Evolutionary conservation across 2,329 filamentous ascomycete genomes (phyloP), one percentile per base, ranked within the genome.

Genomic region (Monilinia polystroma): DNA sequence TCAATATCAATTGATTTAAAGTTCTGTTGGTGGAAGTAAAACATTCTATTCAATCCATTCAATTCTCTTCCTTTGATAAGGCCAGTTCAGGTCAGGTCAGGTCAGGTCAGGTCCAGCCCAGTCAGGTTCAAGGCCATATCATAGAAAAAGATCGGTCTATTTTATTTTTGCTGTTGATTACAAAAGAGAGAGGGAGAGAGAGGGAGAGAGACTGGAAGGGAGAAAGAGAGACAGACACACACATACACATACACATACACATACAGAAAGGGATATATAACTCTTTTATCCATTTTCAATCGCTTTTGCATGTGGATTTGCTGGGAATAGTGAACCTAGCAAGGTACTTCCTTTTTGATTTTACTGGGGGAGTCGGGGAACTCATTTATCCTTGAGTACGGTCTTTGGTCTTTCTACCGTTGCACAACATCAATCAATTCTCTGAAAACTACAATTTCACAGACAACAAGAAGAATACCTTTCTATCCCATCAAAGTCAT

Each of bases 291-390:
- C 58, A 75, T 69, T 59, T 49, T 43, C 57, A 60, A 49, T 60
- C 8, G 67, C 71, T 47, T 70, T 70, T 10, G 70, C 69, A 43
- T 57, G 62, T 57, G 58, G 57, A 26, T 54, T 56, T 11, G 75
- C 77, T 35, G 75, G 73, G 67, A 76, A 81, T 16, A 81, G 71
- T 68, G 72, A 73, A 12, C 79, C 80, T 18, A 76, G 72, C 11
- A 81, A 70, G 11, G 73, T 78, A 5, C 49, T n/a, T 35, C 23
- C 58, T 47, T 38, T 65, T 59, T 38, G 20, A n/a, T 57, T 43
- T 56, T 47, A 26, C 53, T 58, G 54, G 45, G 41, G 54, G 16
- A 57, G 32, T 64, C n/a, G 52, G 62, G 52, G 35, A 49, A 32
- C 63, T 65, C 53, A 65, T 38, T 59, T 43, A 65, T 59, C 63